A percentile compares a stretch with the other conserved stretches of the same genome.
Conservation (phyloP, 2,329 filamentous ascomycete genomes). For the Penicillium sp. region DNA sequence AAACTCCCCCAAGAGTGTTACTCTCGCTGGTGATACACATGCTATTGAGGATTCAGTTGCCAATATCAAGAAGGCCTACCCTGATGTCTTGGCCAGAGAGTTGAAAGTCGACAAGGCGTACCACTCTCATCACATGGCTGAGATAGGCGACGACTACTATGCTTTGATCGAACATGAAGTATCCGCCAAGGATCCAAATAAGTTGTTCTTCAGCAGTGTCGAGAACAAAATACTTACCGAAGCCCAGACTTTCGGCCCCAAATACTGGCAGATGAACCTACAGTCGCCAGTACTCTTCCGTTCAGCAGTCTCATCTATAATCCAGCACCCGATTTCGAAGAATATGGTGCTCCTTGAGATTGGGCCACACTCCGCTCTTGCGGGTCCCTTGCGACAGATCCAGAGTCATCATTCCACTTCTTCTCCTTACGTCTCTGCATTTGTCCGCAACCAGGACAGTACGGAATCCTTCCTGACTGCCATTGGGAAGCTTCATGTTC, state of each 20-base stretch:
- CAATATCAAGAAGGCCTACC: neutral
- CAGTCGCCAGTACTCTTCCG: constrained; percentile 24
- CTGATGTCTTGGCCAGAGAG: constrained; percentile 8
- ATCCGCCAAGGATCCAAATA: constrained; percentile 1
- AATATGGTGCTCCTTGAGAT: constrained; percentile 30
- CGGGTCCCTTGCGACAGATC: constrained; percentile 30
- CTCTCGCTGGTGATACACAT: constrained; percentile 16
- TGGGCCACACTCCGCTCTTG: constrained; percentile 40
- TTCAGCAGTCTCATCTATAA: constrained; percentile 12
- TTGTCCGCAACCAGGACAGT: constrained; percentile 6
- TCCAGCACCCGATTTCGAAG: neutral
- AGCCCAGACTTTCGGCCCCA: neutral
- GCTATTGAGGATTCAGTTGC: neutral
- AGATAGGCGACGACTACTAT: constrained; percentile 11
- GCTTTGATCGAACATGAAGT: constrained; percentile 1
- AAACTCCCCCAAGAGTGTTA: constrained; percentile 16
- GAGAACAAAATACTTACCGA: neutral
- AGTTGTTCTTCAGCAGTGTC: constrained; percentile 19
- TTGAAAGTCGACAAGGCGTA: constrained; percentile 21
- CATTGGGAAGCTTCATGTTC: neutral
- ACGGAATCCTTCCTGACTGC: constrained; percentile 3
- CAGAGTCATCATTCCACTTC: neutral
- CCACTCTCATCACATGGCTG: constrained; percentile 23
- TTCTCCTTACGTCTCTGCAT: constrained; percentile 7
- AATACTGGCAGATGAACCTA: constrained; percentile 26